Base-by-base conservation (phyloP, 352 stramenopile species). In the Phytopythium sindhum region DNA sequence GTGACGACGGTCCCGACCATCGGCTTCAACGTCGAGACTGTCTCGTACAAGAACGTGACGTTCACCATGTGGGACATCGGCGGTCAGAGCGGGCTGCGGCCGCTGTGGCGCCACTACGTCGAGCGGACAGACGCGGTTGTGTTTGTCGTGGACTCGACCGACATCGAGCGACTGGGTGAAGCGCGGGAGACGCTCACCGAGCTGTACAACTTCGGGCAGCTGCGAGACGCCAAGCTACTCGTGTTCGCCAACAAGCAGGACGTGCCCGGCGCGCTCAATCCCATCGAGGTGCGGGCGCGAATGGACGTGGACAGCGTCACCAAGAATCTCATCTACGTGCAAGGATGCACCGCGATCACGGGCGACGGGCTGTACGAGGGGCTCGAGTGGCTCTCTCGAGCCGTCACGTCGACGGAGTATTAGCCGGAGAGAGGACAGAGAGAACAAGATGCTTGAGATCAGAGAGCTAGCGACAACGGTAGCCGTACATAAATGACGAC, bases 1-100 rank as follows among this genome's bases (percentile, higher is more conserved):
- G 62, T 95, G 26, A 82, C 72, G 4, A 92, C 86, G 48, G 84
- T 92, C 56, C 78, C 86, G 21, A 97, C 90, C n/a, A 83, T 97
- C 44, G 86, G 88, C 21, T 96, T 94, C 68, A 95, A 97, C 66
- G 78, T 97, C 60, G 89, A 97, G 73, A 77, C 72, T 2, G 83
- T 97, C 50, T 17, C 73, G 57, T 84, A 89, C 67, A 82, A 78
- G 54, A 86, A 86, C 67, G 74, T 91, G 52, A 77, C 75, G 55
- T 92, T 97, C 62, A 91, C 80, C 5, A 75, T 84, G 24, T 97
- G 90, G 90, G 90, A 97, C 70, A 77, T 97, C 23, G 83, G 89
- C 7, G 74, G 74, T 1, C 79, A 83, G 53, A 68, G 67, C 23
- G 67, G 66, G 29, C 73, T 84, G 15, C 67, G 74, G 17, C 63